Conservation (phyloP, 2,329 filamentous ascomycete species). For the Alternaria sp. region DNA sequence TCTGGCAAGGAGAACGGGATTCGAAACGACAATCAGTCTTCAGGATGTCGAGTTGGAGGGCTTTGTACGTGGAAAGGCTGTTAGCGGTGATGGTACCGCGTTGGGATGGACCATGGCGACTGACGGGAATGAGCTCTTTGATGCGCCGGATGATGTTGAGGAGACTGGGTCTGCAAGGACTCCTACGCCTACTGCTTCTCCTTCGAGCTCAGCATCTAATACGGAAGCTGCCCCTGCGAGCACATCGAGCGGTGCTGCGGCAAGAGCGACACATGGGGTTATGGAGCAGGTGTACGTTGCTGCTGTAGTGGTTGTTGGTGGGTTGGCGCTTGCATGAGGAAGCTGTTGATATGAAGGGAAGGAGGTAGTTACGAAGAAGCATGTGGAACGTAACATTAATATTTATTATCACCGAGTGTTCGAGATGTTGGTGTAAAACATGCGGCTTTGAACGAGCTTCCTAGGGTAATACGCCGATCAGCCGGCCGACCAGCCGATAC, state of each 20-base stretch:
- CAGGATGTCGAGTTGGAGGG: constrained; percentile 4
- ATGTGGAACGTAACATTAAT: background rate
- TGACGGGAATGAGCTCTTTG: constrained; percentile 11
- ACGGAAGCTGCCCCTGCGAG: constrained; percentile 3
- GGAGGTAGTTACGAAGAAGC: background rate
- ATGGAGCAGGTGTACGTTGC: constrained; percentile 13
- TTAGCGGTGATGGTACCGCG: constrained; percentile 8
- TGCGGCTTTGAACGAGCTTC: background rate
- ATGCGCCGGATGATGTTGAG: constrained; percentile 18
- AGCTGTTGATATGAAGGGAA: background rate
- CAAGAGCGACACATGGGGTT: constrained; percentile 1
- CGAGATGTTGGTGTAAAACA: no score
- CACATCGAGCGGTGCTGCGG: constrained; percentile 9
- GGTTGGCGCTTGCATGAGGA: constrained; percentile 2
- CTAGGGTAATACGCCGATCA: background rate
- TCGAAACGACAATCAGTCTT: constrained; percentile 20
- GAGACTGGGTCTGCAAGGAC: background rate
- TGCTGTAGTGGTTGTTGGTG: constrained; percentile 13
- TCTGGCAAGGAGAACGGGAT: constrained; percentile 15
- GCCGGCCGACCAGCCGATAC: background rate
- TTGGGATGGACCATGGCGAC: constrained; percentile 15
- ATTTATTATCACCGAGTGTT: accelerated
- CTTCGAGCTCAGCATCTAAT: background rate
- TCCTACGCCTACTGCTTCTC: background rate
- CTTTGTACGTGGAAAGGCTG: constrained; percentile 18